These are phyloP conservation scores for Balansia obtecta DNA, from an alignment of 2,329 filamentous ascomycete genomes.

Conservation along the genomic window DNA sequence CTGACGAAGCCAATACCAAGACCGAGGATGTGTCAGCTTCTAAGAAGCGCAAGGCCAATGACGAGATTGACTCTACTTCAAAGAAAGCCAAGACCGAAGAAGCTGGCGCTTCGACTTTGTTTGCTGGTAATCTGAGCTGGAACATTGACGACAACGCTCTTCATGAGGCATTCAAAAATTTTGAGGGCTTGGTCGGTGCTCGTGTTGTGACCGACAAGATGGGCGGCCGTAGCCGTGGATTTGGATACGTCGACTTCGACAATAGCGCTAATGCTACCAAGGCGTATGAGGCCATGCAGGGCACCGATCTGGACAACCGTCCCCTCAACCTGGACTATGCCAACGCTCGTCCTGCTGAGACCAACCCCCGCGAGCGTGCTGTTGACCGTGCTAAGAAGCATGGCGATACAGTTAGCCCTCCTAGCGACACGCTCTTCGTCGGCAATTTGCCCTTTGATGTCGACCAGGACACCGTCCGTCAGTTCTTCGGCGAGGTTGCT, in stretches of 20 bases:
- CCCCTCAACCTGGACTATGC: slow-evolving; percentile 69
- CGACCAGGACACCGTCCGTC: slow-evolving; percentile 61
- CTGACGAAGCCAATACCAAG: slow-evolving; percentile 21
- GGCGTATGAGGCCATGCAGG: slow-evolving; percentile 65
- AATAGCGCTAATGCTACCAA: slow-evolving; percentile 53
- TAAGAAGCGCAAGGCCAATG: slow-evolving; percentile 38
- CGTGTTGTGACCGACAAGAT: slow-evolving; percentile 77
- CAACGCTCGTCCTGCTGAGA: slow-evolving; percentile 47
- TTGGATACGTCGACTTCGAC: slow-evolving; percentile 85
- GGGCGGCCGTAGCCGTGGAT: slow-evolving; percentile 75
- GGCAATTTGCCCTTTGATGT: slow-evolving; percentile 83
- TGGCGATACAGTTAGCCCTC: slow-evolving; percentile 68
- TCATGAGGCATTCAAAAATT: slow-evolving; percentile 67
- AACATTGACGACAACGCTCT: slow-evolving; percentile 77
- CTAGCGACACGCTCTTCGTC: slow-evolving; percentile 79
- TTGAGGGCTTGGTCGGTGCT: slow-evolving; percentile 57
- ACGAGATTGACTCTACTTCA: slow-evolving; percentile 34
- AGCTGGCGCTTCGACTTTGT: slow-evolving; percentile 50
- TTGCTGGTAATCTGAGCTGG: slow-evolving; percentile 86
- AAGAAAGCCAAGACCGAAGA: slow-evolving; percentile 58
- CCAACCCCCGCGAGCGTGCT: slow-evolving; percentile 42
- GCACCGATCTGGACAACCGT: slow-evolving; percentile 61
- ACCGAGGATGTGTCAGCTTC: slow-evolving; percentile 26
- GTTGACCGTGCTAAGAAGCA: slow-evolving; percentile 54
- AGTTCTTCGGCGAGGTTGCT: slow-evolving; percentile 61